Conservation (phyloP, 2,329 filamentous ascomycete species). For the Aspergillus niger region DNA sequence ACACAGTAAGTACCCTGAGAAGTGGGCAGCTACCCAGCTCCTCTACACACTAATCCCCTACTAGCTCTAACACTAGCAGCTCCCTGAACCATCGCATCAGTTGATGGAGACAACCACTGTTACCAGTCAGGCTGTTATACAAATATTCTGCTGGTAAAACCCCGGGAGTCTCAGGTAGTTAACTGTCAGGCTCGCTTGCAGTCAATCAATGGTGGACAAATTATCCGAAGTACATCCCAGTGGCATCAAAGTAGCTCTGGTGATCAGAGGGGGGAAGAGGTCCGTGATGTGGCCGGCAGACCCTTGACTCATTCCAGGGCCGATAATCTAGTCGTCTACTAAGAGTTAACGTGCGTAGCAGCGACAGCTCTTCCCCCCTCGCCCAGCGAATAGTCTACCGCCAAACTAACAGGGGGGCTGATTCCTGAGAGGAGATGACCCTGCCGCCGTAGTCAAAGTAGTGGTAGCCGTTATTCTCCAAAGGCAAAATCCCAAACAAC, state of each 20-base stretch:
- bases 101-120: background rate
- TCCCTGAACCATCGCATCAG: background rate
- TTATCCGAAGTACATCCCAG: background rate
- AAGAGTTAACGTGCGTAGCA: background rate
- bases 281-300: conserved; percentile 14
- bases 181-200: background rate
- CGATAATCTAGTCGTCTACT: background rate
- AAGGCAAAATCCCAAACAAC: background rate
- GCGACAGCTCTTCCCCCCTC: background rate
- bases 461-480: background rate
- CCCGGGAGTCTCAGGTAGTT: background rate
- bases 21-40: background rate
- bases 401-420: conserved; percentile 2
- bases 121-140: background rate
- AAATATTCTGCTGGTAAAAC: no score
- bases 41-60: background rate
- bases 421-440: conserved; percentile 10
- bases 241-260: conserved; percentile 1
- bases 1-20: background rate
- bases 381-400: background rate
- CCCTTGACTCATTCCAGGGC: conserved; percentile 11
- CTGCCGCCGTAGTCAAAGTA: background rate
- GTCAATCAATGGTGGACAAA: background rate
- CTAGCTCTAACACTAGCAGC: background rate
- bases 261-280: conserved; percentile 21